A percentile compares a stretch with the other conserved stretches of the same genome.
These are phyloP conservation scores for Pseudozyma flocculosa DNA, from an alignment of 1,284 basidiomycete genomes.

Conservation along the genomic window DNA sequence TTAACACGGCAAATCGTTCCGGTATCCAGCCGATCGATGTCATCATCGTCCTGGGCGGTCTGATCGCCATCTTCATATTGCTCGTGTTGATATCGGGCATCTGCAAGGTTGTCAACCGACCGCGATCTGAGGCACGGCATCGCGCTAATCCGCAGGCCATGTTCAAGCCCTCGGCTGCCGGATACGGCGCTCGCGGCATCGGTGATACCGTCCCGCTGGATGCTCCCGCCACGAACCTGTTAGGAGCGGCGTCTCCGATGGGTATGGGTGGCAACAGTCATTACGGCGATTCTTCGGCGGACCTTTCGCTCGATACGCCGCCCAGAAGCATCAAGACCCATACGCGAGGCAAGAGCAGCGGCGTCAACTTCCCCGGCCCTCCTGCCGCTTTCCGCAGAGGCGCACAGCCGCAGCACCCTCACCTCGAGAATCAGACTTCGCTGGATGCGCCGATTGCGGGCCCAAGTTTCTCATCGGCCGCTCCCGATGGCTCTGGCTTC, in stretches of 20 bases:
- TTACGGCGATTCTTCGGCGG: background rate
- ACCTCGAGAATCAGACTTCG: slow-evolving; percentile 9
- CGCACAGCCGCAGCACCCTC: slow-evolving; percentile 30
- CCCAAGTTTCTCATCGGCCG: background rate
- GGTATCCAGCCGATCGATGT: slow-evolving; percentile 18
- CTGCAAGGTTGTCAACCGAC: slow-evolving; percentile 27
- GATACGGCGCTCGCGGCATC: slow-evolving; percentile 13
- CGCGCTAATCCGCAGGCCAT: slow-evolving; percentile 12
- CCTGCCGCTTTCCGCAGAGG: slow-evolving; percentile 37
- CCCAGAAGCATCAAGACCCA: slow-evolving; percentile 20
- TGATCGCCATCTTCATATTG: slow-evolving; percentile 24
- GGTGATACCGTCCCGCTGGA: slow-evolving; percentile 10
- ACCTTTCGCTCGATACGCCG: background rate
- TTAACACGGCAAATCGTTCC: slow-evolving; percentile 18
- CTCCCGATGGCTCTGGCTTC: slow-evolving; percentile 35
- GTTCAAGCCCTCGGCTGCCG: slow-evolving; percentile 39
- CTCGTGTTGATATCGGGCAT: slow-evolving; percentile 30
- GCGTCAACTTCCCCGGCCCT: slow-evolving; percentile 31
- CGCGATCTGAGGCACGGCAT: slow-evolving; percentile 11
- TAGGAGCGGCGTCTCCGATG: slow-evolving; percentile 36
- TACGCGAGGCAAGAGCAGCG: slow-evolving; percentile 27
- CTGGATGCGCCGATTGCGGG: slow-evolving; percentile 6
- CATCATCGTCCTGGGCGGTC: slow-evolving; percentile 24
- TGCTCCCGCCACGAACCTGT: slow-evolving; percentile 23
- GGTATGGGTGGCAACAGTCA: slow-evolving; percentile 18